Evolutionary conservation across 371 early-diverging fungal species (phyloP), one percentile per base, ranked within the genome.

Genomic region (Rhizomucor miehei): DNA sequence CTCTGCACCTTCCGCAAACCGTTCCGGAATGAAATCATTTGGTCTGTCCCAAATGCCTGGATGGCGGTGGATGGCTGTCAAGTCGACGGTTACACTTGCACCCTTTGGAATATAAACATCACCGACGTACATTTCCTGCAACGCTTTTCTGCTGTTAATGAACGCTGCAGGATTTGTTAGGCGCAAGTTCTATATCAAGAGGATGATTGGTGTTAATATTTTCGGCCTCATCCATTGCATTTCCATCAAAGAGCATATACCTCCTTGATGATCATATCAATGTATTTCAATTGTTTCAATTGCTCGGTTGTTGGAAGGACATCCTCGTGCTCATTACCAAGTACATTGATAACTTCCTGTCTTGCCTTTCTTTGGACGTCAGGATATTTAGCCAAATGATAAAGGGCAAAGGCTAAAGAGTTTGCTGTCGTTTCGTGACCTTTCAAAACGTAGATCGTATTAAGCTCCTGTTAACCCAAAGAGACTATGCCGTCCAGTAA

Each of bases 231-330:
- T 14, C 14, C 11, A 6, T 11, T 14, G 14, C 19, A 6, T 12
- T 19, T 6, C 3, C 41, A 41, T 12, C 12, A 3, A 41, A 3
- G 21, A 21, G 16, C 10, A 20, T 12, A 20, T 44, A 53, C 50
- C 43, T 65, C 65, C 21, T 65, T 59, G 52, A 75, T 65, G 24
- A 75, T 64, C 54, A 59, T 62, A 46, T 74, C 68, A 13, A 75
- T 40, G 56, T 76, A 76, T 17, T 59, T 57, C 46, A 84, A 52
- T 21, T 72, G 48, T n/a, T 53, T 34, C n/a, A 71, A 60, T 46
- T 80, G 67, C 48, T 70, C 71, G 23, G 62, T 57, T 11, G 72
- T 69, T 6, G 73, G 77, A 34, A 63, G 62, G 12, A 67, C 62
- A 23, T 66, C 72, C 6, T 10, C 20, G 37, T 64, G 63, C 3